Base-by-base conservation (phyloP, 1,284 basidiomycete genomes). In the Rhizoctonia solani region DNA sequence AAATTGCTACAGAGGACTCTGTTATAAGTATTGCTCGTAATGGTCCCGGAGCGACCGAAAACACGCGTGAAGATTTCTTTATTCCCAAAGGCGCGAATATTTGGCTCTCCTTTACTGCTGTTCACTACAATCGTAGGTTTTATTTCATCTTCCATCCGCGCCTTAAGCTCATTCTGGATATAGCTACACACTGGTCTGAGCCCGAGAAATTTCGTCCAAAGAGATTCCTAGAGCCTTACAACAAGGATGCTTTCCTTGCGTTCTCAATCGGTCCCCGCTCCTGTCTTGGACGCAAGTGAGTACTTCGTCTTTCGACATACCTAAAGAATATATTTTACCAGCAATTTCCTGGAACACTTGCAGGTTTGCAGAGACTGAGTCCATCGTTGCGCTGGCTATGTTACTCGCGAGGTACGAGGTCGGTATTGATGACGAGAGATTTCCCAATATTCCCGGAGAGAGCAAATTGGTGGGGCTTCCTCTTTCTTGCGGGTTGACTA, bases 321-420 rank as follows among this genome's bases (percentile, higher is more conserved):
- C 4, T 59, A n/a, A 9, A 39, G n/a, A n/a, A n/a, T n/a, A n/a
- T n/a, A n/a, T n/a, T n/a, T n/a, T n/a, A n/a, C n/a, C n/a, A n/a
- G n/a, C n/a, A n/a, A n/a, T n/a, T n/a, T n/a, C n/a, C n/a, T n/a
- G n/a, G n/a, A n/a, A n/a, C n/a, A n/a, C n/a, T n/a, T n/a, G n/a
- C 34, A 69, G 68, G 32, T 69, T 69, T 32, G 66, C 65, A 6
- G 66, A 69, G 27, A 65, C 63, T 14, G 68, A 69, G 30, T 54
- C 32, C 9, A 67, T 67, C 14, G 65, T 50, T 21, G 52, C 59
- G 25, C 56, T 67, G 6, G 52, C 65, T 0, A 54, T 66, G 11
- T 25, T 67, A 8, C 50, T 69, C 8, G 16, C 53, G 8, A 27
- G 49, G 34, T 69, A 61, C 37, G 58, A 61, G 37, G 30, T 69